Conservation (phyloP, 805 yeast species). For the Pichia deserticola region DNA sequence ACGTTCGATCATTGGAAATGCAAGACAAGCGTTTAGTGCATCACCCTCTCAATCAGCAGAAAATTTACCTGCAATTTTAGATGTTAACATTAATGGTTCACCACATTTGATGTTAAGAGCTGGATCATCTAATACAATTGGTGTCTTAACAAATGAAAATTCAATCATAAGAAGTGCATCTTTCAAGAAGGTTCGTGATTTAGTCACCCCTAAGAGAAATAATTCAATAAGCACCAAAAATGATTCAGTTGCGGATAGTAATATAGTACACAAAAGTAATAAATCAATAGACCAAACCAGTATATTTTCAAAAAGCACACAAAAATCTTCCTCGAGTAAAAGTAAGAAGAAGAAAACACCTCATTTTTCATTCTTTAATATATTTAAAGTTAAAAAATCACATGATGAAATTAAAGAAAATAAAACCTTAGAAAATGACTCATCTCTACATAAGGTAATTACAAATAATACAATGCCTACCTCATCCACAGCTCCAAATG, state of each 20-base stretch:
- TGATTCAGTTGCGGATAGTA: background rate
- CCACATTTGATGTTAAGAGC: background rate
- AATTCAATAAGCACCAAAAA: background rate
- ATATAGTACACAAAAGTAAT: background rate
- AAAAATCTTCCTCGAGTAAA: background rate
- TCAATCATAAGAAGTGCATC: slow-evolving; percentile 3
- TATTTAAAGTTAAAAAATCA: slow-evolving; percentile 4
- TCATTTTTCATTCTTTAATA: slow-evolving; percentile 5
- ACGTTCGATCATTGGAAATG: slow-evolving; percentile 18
- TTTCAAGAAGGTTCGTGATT: slow-evolving; percentile 6
- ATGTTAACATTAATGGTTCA: background rate
- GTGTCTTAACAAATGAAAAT: background rate
- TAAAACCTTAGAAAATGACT: background rate
- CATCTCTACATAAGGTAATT: background rate
- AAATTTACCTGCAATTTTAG: background rate
- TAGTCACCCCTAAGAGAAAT: background rate
- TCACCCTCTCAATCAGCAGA: slow-evolving; percentile 3
- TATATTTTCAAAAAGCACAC: background rate
- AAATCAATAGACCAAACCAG: slow-evolving; percentile 1
- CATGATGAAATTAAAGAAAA: background rate
- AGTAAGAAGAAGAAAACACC: background rate
- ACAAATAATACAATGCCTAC: background rate
- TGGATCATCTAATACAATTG: background rate
- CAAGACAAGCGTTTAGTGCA: slow-evolving; percentile 15
- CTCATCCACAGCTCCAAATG: background rate